Evolutionary conservation across 1,284 basidiomycete species (phyloP).

Genomic region (Schizophyllum amplum): DNA sequence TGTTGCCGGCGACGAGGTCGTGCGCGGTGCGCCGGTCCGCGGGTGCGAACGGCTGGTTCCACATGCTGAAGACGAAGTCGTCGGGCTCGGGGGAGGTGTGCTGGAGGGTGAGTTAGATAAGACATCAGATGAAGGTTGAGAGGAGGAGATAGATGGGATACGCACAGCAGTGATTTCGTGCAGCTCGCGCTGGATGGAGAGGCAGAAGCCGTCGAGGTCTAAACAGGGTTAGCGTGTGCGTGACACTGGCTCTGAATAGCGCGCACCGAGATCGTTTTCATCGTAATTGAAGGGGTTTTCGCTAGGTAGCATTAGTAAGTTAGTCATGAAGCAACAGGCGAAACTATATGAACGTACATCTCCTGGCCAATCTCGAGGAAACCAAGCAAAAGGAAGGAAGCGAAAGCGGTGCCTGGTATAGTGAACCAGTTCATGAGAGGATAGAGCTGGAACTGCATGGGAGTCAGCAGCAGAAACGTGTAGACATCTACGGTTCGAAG

Average conservation of each 20-base stretch:
- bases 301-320: constrained; percentile 21
- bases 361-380: constrained; percentile 69
- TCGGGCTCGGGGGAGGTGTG: constrained; percentile 44
- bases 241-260: neutral
- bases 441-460: constrained; percentile 50
- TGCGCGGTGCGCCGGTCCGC: constrained; percentile 48
- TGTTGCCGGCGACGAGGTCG: constrained; percentile 31
- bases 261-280: constrained; percentile 52
- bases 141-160: constrained; percentile 7
- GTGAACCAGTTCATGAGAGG: constrained; percentile 41
- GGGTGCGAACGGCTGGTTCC: constrained; percentile 64
- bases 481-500: too few species aligned
- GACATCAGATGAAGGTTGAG: neutral
- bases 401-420: constrained; percentile 55
- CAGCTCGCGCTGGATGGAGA: constrained; percentile 53
- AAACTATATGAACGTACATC: constrained; percentile 34
- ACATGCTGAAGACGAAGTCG: constrained; percentile 41
- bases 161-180: constrained; percentile 59
- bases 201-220: constrained; percentile 62
- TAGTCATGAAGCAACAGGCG: neutral
- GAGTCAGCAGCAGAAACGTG: neutral
- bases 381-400: constrained; percentile 53
- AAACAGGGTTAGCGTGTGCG: constrained; percentile 3
- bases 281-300: constrained; percentile 69
- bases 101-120: constrained; percentile 25